Evolutionary conservation across 441 rosid genomes (phyloP), one percentile per base, ranked within the genome.

Genomic region (Jatropha multifida): DNA sequence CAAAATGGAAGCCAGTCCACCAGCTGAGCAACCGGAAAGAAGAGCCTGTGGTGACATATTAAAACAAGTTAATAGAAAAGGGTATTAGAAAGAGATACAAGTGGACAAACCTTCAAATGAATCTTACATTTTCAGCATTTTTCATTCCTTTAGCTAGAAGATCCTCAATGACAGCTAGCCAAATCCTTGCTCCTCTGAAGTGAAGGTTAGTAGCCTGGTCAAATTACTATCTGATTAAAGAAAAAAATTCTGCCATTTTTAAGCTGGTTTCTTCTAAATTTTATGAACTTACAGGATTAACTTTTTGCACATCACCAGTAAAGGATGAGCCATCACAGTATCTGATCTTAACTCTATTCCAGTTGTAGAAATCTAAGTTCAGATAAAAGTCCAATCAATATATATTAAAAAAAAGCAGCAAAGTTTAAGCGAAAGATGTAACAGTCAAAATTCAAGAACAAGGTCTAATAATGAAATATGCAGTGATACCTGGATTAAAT

Each of bases 1-100:
- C 85, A 95, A 79, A 75, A 93, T 78, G 13, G 99, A 88, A 77
- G 96, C 90, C 90, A 95, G 85, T 71, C 99, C 99, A 32, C 99
- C 99, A 62, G 99, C 99, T 12, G 99, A 95, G 83, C 99, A 95
- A 4, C 98, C 99, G 4, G 99, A 93, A 63, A 95, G 86, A 82
- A 95, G 81, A 83, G 98, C 99, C 99, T 95, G 81, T 7, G 61
- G 26, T 3, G 27, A 73, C 9, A 51, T 56, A 41, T 54, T 1
- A 51, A 20, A 71, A 65, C 32, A 46, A 58, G 55, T 64, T 13
- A 64, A 37, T 15, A 32, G 11, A n/a, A 13, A 42, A 64, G 5
- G 5, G n/a, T 44, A 9, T 13, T 15, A 63, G 59, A 37, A 56
- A 40, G 27, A 27, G 5, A 27, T 7, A 54, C 1, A 51, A 32